Evolutionary conservation across 148 eudicot genomes (phyloP).

Genomic region (Vaccinium macrocarpon): DNA sequence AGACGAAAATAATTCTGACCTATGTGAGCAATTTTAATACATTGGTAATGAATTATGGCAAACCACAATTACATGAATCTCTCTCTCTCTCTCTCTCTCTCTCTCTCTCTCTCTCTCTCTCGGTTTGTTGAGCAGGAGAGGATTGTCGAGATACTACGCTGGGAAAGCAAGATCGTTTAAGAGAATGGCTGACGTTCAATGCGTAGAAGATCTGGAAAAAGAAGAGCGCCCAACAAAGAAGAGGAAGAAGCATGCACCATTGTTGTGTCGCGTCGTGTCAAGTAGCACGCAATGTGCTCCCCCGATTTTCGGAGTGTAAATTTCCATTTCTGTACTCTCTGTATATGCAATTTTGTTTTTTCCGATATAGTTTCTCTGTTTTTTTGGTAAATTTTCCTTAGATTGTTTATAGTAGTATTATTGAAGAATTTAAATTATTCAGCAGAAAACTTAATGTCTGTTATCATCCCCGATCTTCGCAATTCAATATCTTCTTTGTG

Average conservation of each 20-base stretch:
- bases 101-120: too few species aligned
- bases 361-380: not conserved
- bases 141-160: conserved; percentile 26
- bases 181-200: conserved; percentile 18
- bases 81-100: not conserved
- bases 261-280: conserved; percentile 6
- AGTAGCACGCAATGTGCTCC: not conserved
- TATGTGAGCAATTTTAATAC: too few species aligned
- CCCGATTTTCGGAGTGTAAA: conserved; percentile 5
- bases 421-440: not conserved
- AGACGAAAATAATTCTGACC: too few species aligned
- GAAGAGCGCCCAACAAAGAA: conserved; percentile 21
- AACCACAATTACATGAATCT: too few species aligned
- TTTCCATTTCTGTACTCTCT: not conserved
- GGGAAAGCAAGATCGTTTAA: conserved; percentile 25
- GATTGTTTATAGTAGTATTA: not conserved
- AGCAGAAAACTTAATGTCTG: not conserved
- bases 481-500: too few species aligned
- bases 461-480: not conserved
- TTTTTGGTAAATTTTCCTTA: not conserved
- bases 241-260: conserved; percentile 8
- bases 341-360: not conserved
- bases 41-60: too few species aligned
- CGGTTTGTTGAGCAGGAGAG: conserved; percentile 15
- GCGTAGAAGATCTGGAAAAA: conserved; percentile 28